Base-by-base conservation (phyloP, 805 yeast species). In the Zygosaccharomyces kombuchaensis region DNA sequence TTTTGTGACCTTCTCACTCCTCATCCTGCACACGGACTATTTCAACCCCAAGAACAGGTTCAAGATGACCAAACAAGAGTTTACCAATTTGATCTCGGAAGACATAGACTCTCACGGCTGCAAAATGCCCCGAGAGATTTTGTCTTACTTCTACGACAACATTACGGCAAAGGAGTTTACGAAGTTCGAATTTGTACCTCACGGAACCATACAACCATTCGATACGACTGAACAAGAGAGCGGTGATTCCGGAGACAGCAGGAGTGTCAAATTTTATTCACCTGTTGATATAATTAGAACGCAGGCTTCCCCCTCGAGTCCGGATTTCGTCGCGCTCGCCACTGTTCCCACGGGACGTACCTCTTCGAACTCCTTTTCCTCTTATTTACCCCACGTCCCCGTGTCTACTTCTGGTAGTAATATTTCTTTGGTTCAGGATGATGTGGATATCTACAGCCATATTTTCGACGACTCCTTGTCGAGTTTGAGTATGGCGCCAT, bases 11-110 rank as follows among this genome's bases (percentile, higher is more conserved):
- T 85, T 81, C 56, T 80, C 88, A 2, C 61, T 85, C 34, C 70
- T 85, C 37, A 80, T 85, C 73, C 66, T 85, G 26, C 91, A 85
- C 58, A 85, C 93, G 0, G 93, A 84, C 58, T 75, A 70, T 47
- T 85, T 81, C 67, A 85, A 84, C 63, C 73, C 74, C 14, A 80
- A 76, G 59, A 84, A 84, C 63, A 80, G 76, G 55, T 73, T 68
- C 45, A 85, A 85, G 59, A 83, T 85, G 86, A 65, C 80, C 8
- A 80, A 75, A 55, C 62, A 69, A 3, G 89, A 84, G 51, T 85
- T 80, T 56, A 70, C 81, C 12, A 71, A 72, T 35, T 77, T 77
- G 39, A 62, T 73, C 3, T 62, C 65, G 34, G 60, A 61, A 30
- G 71, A 68, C 49, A 46, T 46, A 3, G 54, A 57, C 14, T 59